A percentile compares a stretch with the other conserved stretches of the same genome.
These are phyloP conservation scores for Naegleria gruberi DNA, from an alignment of 208 protist genomes.

Conservation along the genomic window DNA sequence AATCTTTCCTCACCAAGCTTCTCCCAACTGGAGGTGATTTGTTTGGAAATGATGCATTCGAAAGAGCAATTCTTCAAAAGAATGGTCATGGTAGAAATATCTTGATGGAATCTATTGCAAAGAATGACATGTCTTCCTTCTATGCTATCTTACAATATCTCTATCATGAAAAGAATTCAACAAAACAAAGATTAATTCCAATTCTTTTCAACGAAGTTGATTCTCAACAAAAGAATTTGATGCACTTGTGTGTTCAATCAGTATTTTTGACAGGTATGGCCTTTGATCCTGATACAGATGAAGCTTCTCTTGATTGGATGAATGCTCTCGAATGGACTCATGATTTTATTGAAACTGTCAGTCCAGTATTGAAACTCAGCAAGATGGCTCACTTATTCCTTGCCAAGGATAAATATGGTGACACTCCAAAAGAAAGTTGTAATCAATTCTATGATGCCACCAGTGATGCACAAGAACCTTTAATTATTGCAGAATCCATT, in stretches of 20 bases:
- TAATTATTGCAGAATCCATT: background rate
- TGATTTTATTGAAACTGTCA: background rate
- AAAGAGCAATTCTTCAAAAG: background rate
- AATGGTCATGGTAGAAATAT: background rate
- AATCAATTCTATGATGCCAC: background rate
- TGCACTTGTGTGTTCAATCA: background rate
- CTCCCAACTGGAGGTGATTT: background rate
- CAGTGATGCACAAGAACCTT: background rate
- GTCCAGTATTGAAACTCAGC: background rate
- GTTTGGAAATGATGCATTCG: background rate
- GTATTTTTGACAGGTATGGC: background rate
- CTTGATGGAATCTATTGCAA: background rate
- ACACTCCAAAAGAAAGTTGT: background rate
- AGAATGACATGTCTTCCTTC: background rate
- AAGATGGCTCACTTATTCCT: background rate
- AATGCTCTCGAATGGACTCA: background rate
- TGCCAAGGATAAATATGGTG: background rate
- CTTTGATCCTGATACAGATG: background rate
- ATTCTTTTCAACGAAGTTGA: background rate
- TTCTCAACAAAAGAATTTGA: background rate
- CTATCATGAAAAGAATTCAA: background rate
- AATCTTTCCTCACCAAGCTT: background rate
- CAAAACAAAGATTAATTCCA: background rate
- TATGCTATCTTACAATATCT: background rate
- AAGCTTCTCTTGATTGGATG: background rate